Evolutionary conservation across 768 basidiomycete genomes (phyloP).

Genomic region (Lactifluus piperatus): DNA sequence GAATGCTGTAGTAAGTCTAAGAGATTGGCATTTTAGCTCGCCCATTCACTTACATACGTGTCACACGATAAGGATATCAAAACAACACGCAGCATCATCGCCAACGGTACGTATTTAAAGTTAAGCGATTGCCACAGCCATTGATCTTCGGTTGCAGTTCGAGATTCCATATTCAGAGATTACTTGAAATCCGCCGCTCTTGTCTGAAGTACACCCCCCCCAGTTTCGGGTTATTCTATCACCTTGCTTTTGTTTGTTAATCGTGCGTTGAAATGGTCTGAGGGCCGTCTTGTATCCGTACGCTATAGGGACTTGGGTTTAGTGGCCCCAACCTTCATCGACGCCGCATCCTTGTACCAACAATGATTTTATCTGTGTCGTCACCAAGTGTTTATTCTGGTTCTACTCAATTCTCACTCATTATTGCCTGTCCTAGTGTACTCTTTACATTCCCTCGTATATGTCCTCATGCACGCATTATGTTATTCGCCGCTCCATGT

Average conservation of each 20-base stretch:
- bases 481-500: background rate
- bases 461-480: constrained; percentile 3
- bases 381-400: constrained; percentile 4
- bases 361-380: constrained; percentile 1
- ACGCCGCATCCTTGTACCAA: constrained; percentile 12
- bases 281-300: constrained; percentile 9
- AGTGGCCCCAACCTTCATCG: constrained; percentile 1
- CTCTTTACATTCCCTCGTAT: background rate
- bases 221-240: background rate
- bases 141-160: constrained; percentile 18
- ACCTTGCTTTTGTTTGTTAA: background rate
- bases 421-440: constrained; percentile 12
- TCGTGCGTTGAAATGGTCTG: background rate
- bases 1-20: constrained; percentile 53
- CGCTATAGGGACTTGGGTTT: background rate
- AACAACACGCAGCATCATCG: constrained; percentile 75
- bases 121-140: background rate
- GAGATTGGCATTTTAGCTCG: background rate
- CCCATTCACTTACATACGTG: background rate
- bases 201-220: constrained; percentile 22
- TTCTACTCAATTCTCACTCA: background rate
- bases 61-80: constrained; percentile 59
- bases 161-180: constrained; percentile 32
- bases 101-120: constrained; percentile 45
- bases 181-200: constrained; percentile 32